A percentile compares a stretch with the other conserved stretches of the same genome.
These are phyloP conservation scores for Pyricularia sp. DNA, from an alignment of 2,329 filamentous ascomycete genomes.

Conservation along the genomic window DNA sequence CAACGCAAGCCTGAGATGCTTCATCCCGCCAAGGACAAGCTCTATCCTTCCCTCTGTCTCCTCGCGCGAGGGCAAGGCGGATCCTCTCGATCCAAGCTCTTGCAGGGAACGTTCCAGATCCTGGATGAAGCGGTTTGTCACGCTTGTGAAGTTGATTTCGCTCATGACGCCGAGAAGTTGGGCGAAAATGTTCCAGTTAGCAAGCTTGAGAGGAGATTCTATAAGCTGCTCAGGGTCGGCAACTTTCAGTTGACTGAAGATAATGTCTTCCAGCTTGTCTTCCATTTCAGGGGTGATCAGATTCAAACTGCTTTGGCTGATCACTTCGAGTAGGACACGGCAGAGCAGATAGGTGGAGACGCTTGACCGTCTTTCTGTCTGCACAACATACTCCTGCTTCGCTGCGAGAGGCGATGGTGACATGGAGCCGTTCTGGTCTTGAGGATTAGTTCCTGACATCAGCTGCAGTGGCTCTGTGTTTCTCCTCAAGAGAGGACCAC, in stretches of 20 bases:
- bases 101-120: slow-evolving; percentile 70
- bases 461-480: slow-evolving; percentile 60
- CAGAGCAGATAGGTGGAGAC: slow-evolving; percentile 95
- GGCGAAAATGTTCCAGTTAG: slow-evolving; percentile 92
- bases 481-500: slow-evolving; percentile 45
- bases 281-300: slow-evolving; percentile 85
- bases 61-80: slow-evolving; percentile 39
- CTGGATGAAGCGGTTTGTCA: slow-evolving; percentile 66
- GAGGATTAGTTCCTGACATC: slow-evolving; percentile 12
- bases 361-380: slow-evolving; percentile 79
- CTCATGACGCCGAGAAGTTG: slow-evolving; percentile 95
- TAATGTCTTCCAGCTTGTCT: slow-evolving; percentile 85
- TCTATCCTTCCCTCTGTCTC: slow-evolving; percentile 74
- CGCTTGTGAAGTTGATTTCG: slow-evolving; percentile 74
- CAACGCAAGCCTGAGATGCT: slow-evolving; percentile 67
- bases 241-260: slow-evolving; percentile 87
- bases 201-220: slow-evolving; percentile 68
- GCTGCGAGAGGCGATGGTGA: slow-evolving; percentile 27
- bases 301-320: slow-evolving; percentile 72
- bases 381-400: slow-evolving; percentile 58
- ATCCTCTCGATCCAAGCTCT: slow-evolving; percentile 59
- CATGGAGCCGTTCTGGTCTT: slow-evolving; percentile 16
- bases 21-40: slow-evolving; percentile 81
- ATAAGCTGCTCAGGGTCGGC: slow-evolving; percentile 71
- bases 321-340: slow-evolving; percentile 84